Conservation (phyloP, 257 asterid genomes). For the Echium plantagineum region DNA sequence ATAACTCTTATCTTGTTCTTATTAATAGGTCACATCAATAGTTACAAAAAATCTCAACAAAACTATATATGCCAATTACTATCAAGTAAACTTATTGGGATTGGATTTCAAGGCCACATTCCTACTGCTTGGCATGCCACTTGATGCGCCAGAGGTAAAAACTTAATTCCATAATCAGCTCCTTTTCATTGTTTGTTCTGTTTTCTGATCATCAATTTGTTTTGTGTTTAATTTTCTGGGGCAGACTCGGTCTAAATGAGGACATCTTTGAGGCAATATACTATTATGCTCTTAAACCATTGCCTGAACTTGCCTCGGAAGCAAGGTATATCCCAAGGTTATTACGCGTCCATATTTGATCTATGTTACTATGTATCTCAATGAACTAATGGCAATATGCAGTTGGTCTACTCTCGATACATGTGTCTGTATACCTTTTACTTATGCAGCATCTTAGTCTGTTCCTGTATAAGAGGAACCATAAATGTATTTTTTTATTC, state of each 20-base stretch:
- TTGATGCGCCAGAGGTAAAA: slow-evolving; percentile 85
- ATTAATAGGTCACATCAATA: slow-evolving; percentile 56
- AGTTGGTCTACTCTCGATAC: too few species aligned
- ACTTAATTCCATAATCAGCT: not conserved
- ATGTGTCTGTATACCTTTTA: too few species aligned
- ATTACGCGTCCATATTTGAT: too few species aligned
- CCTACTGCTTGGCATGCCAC: slow-evolving; percentile 93
- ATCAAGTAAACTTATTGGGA: slow-evolving; percentile 93
- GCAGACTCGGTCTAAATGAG: slow-evolving; percentile 90
- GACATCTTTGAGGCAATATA: slow-evolving; percentile 92
- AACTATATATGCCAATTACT: slow-evolving; percentile 70
- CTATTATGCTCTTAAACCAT: slow-evolving; percentile 79
- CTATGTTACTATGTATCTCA: too few species aligned
- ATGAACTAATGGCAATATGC: too few species aligned
- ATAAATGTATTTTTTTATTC: too few species aligned
- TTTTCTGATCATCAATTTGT: slow-evolving; percentile 1
- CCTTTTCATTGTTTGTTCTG: not conserved
- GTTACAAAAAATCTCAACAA: too few species aligned
- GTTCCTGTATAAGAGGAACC: too few species aligned
- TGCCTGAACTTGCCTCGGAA: slow-evolving; percentile 62
- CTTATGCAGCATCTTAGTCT: too few species aligned
- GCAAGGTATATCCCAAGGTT: slow-evolving; percentile 40
- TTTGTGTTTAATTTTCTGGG: slow-evolving; percentile 3
- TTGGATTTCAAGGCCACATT: slow-evolving; percentile 96
- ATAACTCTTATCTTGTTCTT: slow-evolving; percentile 4